Evolutionary conservation across 768 basidiomycete genomes (phyloP), one percentile per base, ranked within the genome.

Genomic region (Phanerochaete sordida): DNA sequence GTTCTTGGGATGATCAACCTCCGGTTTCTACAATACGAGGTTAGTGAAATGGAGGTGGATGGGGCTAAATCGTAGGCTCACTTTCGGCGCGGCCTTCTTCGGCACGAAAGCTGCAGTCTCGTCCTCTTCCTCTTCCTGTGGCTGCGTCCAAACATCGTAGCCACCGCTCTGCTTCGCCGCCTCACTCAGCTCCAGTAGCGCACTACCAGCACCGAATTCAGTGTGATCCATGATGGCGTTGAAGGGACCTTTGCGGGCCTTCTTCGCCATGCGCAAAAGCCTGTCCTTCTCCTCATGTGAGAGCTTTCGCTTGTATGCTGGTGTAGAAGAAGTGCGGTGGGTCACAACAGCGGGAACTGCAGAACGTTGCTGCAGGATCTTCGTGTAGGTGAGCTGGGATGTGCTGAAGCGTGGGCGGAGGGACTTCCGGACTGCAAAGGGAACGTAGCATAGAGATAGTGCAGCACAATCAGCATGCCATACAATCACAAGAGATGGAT

Each of bases 341-440:
- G 92, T 90, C 59, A 81, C 75, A 31, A 95, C 83, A 0, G 94
- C 90, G 15, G 94, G 91, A 13, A 96, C 82, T 5, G 95, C 94
- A 1, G 94, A 95, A 21, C 94, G 88, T 69, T 94, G 86, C 0
- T 86, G 73, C 16, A 97, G 84, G 31, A 96, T 89, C 78, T 90
- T 90, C 1, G 88, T 75, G 0, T 92, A 91, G 21, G 80, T 87
- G 12, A 91, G 73, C 48, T 81, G 75, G 3, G 75, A 65, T 8
- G 53, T 35, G 37, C 35, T 39, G 35, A 27, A 73, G 76, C 11
- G 84, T 84, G 69, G 80, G 85, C 60, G 81, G 78, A 12, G 84
- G 84, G 0, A 87, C 64, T 80, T 82, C 56, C 89, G 84, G 58
- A 88, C 89, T 91, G 55, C 50, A 28, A 56, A 33, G 45, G 30